Conservation (phyloP, 2,329 filamentous ascomycete species). For the Diplodia scrobiculata region DNA sequence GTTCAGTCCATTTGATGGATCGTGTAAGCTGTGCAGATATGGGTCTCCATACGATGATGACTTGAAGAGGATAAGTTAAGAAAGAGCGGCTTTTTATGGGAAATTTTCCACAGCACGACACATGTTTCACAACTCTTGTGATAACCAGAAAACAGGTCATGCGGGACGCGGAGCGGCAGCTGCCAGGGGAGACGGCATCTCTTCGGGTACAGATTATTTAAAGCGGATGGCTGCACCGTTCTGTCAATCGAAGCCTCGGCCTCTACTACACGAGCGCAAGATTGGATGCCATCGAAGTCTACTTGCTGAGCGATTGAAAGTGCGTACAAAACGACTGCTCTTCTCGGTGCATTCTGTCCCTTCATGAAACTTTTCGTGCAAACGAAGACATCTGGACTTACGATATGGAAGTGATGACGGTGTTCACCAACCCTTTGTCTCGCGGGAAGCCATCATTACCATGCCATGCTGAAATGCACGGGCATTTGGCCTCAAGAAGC, state of each 20-base stretch:
- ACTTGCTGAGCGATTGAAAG: too few species aligned
- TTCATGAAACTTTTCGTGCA: background rate
- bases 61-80: too few species aligned
- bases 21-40: too few species aligned
- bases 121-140: background rate
- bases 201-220: background rate
- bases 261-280: too few species aligned
- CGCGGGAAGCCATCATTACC: background rate
- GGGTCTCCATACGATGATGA: too few species aligned
- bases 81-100: background rate
- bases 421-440: background rate
- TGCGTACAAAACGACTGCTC: too few species aligned
- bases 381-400: background rate
- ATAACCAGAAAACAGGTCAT: background rate
- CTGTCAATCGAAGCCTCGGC: background rate
- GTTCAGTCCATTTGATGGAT: too few species aligned
- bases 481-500: background rate
- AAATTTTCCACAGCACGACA: background rate
- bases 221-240: background rate
- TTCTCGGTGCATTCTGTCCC: too few species aligned
- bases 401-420: background rate
- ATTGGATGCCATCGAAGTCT: too few species aligned
- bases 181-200: background rate
- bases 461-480: background rate
- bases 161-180: background rate